Evolutionary conservation across 2,329 filamentous ascomycete species (phyloP), one percentile per base, ranked within the genome.

Genomic region (Aureobasidium sp.): DNA sequence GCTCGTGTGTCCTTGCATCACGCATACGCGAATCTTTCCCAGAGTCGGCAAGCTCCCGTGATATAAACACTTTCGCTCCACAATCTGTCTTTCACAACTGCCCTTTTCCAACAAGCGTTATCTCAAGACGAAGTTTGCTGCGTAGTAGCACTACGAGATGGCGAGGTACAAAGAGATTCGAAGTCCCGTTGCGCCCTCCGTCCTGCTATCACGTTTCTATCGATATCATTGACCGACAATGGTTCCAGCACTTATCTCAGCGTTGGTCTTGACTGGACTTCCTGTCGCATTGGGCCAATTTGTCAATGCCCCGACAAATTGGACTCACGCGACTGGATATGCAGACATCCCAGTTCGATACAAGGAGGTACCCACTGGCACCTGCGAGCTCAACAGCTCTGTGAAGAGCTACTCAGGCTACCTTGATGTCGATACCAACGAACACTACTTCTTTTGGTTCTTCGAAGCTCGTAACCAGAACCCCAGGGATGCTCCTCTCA

Each of bases 371-470:
- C 81, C 82, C 0, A 70, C 82, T 4, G 86, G 86, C 4, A 87
- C 87, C 65, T 88, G 86, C 69, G 86, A 89, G 75, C 81, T 85
- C 4, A 84, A 86, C 23, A 84, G 84, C 1, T 80, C 82, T 33
- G 85, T 88, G 25, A 87, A 87, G 69, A 86, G 83, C 33, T 88
- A 84, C 70, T 83, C 84, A 1, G 85, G 86, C 27, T 88, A 88
- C 69, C 81, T 86, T 16, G 85, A 87, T 70, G 79, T 87, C 11
- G 80, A 75, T 6, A 78, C 82, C 4, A 76, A 85, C 47, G 78
- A 86, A 66, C 85, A 87, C 71, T 83, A 86, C 58, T 91, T 90
- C 76, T 91, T 90, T 76, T 89, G 88, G 87, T 90, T 89, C 72
- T 86, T 90, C 70, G 87, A 90, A 70, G 80, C 88, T 9, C 80